A percentile compares a stretch with the other conserved stretches of the same genome.
These are phyloP conservation scores for Vitis riparia DNA, from an alignment of 164 flowering plant genomes.

Conservation along the genomic window DNA sequence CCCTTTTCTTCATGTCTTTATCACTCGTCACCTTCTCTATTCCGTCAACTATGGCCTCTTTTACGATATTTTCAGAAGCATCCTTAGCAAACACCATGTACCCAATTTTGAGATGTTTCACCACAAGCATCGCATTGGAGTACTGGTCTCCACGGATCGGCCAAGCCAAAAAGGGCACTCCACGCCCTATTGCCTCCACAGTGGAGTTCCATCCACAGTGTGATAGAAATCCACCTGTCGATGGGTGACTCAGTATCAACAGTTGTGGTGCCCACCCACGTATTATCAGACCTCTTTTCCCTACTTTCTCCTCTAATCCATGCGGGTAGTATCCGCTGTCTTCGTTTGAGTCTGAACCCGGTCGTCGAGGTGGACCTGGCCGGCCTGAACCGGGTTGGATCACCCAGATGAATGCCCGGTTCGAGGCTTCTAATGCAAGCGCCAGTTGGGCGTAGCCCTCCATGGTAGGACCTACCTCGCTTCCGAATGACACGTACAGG, in stretches of 20 bases:
- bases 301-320: constrained; percentile 26
- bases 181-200: constrained; percentile 54
- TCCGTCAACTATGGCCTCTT: constrained; percentile 41
- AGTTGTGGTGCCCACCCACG: constrained; percentile 81
- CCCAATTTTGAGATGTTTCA: constrained; percentile 44
- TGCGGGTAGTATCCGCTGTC: constrained; percentile 17
- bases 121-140: constrained; percentile 48
- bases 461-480: constrained; percentile 35
- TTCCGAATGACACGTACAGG: constrained; percentile 43
- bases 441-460: constrained; percentile 34
- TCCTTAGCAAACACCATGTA: constrained; percentile 22
- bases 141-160: constrained; percentile 72
- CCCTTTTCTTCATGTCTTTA: constrained; percentile 34
- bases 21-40: constrained; percentile 47
- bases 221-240: constrained; percentile 55
- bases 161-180: constrained; percentile 68
- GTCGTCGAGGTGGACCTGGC: constrained; percentile 1
- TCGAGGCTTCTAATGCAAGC: constrained; percentile 26
- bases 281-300: constrained; percentile 41
- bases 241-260: constrained; percentile 63
- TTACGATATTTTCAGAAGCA: constrained; percentile 17
- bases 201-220: constrained; percentile 84
- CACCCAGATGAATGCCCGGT: constrained; percentile 49
- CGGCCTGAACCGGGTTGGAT: constrained; percentile 23
- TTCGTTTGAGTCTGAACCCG: too few relatives aligned